phyloP scores from a whole-genome alignment of 305 asterid species.

The Striga hermonthica region DNA sequence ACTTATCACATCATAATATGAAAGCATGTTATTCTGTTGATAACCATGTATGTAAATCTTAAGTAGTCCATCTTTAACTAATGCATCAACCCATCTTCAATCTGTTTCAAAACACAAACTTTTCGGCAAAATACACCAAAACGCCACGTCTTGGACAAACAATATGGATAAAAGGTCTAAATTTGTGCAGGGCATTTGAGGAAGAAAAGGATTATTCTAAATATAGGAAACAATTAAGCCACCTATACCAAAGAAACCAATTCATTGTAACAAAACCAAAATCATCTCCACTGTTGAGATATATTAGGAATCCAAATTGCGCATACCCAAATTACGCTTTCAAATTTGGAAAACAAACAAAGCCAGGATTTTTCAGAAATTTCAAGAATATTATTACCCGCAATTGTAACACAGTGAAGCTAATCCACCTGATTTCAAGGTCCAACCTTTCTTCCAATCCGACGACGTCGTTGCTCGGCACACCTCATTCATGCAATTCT shows the following conservation, averaged over 20 bases:
- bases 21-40: conserved; percentile 10
- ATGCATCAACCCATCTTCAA: conserved; percentile 14
- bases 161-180: conserved; percentile 11
- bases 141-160: conserved; percentile 23
- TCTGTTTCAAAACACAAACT: conserved; percentile 23
- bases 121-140: conserved; percentile 7
- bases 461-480: conserved; percentile 77
- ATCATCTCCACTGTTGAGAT: conserved; percentile 30
- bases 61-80: conserved; percentile 15
- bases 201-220: conserved; percentile 32
- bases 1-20: conserved; percentile 27
- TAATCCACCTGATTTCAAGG: conserved; percentile 85
- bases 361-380: too few relatives aligned
- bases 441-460: conserved; percentile 90
- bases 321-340: conserved; percentile 43
- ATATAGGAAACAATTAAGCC: conserved; percentile 40
- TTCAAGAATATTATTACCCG: conserved; percentile 70
- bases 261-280: conserved; percentile 25
- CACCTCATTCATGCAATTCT: conserved; percentile 78
- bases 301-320: conserved; percentile 42
- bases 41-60: neutral
- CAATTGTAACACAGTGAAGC: conserved; percentile 78
- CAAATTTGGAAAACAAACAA: too few relatives aligned
- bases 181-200: neutral
- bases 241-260: conserved; percentile 21